Conservation (phyloP, 768 basidiomycete genomes). For the Suillus weaverae region DNA sequence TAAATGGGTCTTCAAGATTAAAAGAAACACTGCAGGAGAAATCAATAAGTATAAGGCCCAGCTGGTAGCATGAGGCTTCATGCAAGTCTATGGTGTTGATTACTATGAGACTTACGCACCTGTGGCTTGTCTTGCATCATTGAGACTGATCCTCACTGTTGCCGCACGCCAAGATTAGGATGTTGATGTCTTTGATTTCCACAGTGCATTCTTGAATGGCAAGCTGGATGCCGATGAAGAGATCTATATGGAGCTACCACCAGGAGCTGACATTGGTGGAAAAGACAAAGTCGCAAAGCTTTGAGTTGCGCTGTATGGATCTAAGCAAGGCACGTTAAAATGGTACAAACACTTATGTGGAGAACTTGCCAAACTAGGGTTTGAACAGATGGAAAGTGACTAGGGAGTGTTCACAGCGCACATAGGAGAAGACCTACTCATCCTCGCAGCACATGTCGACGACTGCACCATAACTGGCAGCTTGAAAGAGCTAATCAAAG, state of each 20-base stretch:
- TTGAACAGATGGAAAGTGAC: too few relatives aligned
- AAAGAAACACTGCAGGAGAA: conserved; percentile 36
- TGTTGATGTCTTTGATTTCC: conserved; percentile 43
- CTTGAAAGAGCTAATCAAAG: neutral
- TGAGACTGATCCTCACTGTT: neutral
- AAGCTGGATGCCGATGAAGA: conserved; percentile 32
- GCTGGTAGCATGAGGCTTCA: conserved; percentile 1
- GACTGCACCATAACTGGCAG: too few relatives aligned
- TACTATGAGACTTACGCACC: too few relatives aligned
- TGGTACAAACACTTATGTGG: too few relatives aligned
- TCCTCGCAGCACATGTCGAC: too few relatives aligned
- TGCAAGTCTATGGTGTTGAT: conserved; percentile 10
- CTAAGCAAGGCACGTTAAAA: conserved; percentile 8
- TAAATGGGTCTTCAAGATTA: conserved; percentile 45
- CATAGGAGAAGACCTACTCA: too few relatives aligned
- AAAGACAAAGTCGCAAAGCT: conserved; percentile 16
- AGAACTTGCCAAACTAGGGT: too few relatives aligned
- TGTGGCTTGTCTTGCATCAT: too few relatives aligned
- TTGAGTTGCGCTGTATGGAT: conserved; percentile 5
- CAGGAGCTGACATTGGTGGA: conserved; percentile 16
- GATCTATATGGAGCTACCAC: conserved; percentile 31
- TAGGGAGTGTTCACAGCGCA: too few relatives aligned
- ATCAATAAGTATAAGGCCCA: too few relatives aligned
- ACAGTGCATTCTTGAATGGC: conserved; percentile 41
- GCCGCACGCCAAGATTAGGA: conserved; percentile 37